Evolutionary conservation across 371 early-diverging fungal genomes (phyloP), one percentile per base, ranked within the genome.

Genomic region (Mucor irregularis): DNA sequence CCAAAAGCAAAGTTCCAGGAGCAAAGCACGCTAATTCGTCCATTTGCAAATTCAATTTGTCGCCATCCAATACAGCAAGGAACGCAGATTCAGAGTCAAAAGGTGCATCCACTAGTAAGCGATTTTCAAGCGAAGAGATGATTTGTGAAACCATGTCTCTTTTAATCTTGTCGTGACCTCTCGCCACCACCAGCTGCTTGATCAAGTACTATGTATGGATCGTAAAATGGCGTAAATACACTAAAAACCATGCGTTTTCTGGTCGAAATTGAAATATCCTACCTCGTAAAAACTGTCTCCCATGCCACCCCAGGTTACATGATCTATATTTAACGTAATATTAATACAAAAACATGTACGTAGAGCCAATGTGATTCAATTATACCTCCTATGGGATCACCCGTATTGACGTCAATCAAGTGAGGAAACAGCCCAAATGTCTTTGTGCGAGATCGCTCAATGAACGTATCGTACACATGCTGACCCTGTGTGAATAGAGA

Each of bases 151-250:
- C 71, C 73, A 70, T 81, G 49, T 71, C 64, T 33, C 46, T 74
- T 68, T 71, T 78, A 31, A 52, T 45, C 10, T 58, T 58, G 56
- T 63, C 80, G 64, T 61, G 76, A 56, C 71, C 81, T 54, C 62
- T 71, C n/a, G 77, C 62, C 19, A 75, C 53, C 0, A 90, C 69
- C 72, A 83, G 82, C 61, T 86, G 76, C 56, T 92, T 90, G 19
- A 89, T 76, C 48, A 89, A 28, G 11, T 51, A 64, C 53, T 50
- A 37, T 22, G 21, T 48, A 21, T 49, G 9, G 13, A 13, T 22
- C 9, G 43, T 24, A 24, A 37, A 16, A 19, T n/a, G n/a, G n/a
- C n/a, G n/a, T n/a, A n/a, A n/a, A n/a, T n/a, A n/a, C n/a, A n/a
- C n/a, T 19, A 38, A n/a, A 38, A n/a, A 38, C 5, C 14, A 43